These are phyloP conservation scores for Colletotrichum sp. DNA, from an alignment of 2,329 filamentous ascomycete genomes.

Conservation along the genomic window DNA sequence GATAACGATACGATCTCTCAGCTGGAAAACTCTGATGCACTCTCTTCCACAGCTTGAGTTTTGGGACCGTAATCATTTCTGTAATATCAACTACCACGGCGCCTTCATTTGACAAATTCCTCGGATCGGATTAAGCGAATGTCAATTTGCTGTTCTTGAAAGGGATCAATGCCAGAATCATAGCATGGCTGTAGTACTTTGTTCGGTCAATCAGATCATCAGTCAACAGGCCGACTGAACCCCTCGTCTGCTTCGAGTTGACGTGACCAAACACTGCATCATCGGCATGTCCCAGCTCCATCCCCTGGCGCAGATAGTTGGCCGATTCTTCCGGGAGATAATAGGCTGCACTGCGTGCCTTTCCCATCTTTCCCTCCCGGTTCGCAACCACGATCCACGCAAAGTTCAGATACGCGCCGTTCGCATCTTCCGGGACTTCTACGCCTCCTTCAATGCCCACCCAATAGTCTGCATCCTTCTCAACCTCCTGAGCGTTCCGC, in stretches of 20 bases:
- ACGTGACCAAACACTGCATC: constrained; percentile 39
- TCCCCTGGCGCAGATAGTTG: constrained; percentile 36
- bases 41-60: background rate
- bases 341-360: constrained; percentile 41
- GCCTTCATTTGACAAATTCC: background rate
- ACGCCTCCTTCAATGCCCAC: constrained; percentile 47
- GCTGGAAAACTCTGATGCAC: background rate
- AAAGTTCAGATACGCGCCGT: constrained; percentile 36
- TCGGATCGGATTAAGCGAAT: constrained; percentile 24
- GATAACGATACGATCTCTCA: background rate
- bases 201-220: constrained; percentile 38
- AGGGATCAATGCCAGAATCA: constrained; percentile 44
- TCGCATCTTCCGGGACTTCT: constrained; percentile 25
- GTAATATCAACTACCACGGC: background rate
- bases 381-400: constrained; percentile 43
- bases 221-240: constrained; percentile 45
- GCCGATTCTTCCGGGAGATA: constrained; percentile 42
- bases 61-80: background rate
- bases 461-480: constrained; percentile 41
- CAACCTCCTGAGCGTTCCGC: constrained; percentile 30
- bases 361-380: constrained; percentile 32
- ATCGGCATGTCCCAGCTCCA: constrained; percentile 45
- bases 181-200: constrained; percentile 41
- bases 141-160: constrained; percentile 39
- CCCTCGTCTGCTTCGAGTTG: constrained; percentile 41